These are phyloP conservation scores for Xylariomycetidae sp. DNA, from an alignment of 2,329 filamentous ascomycete genomes.

Conservation along the genomic window DNA sequence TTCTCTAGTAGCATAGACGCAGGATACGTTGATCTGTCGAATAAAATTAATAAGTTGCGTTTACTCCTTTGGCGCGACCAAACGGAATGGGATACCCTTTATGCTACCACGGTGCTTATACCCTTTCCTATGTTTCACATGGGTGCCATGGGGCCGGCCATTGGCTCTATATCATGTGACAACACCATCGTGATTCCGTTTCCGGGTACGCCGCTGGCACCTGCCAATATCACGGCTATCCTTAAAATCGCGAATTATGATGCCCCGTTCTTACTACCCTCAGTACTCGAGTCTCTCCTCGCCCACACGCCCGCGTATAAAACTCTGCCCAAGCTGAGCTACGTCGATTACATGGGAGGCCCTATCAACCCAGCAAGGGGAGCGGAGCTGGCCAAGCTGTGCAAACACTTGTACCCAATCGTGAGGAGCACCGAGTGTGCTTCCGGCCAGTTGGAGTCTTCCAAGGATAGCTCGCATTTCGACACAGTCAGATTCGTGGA, in stretches of 20 bases:
- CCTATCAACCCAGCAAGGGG: constrained; percentile 19
- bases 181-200: constrained; percentile 15
- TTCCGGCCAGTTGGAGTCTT: constrained; percentile 11
- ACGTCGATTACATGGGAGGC: constrained; percentile 18
- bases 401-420: constrained; percentile 16
- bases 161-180: constrained; percentile 5
- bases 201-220: constrained; percentile 13
- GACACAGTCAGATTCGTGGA: constrained; percentile 22
- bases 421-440: constrained; percentile 21
- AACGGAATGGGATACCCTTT: too few species aligned
- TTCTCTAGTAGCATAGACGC: too few species aligned
- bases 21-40: too few species aligned
- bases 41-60: too few species aligned
- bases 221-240: constrained; percentile 17
- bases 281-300: constrained; percentile 20
- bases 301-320: constrained; percentile 12
- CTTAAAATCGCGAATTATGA: constrained; percentile 10
- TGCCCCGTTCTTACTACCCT: constrained; percentile 16
- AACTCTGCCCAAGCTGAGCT: constrained; percentile 13
- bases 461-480: constrained; percentile 17
- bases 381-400: constrained; percentile 12
- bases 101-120: too few species aligned
- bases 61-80: too few species aligned
- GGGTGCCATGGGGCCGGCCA: constrained; percentile 8
- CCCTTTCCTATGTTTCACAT: too few species aligned